Conservation (phyloP, 345 rosid genomes). For the Melaleuca alternifolia region DNA sequence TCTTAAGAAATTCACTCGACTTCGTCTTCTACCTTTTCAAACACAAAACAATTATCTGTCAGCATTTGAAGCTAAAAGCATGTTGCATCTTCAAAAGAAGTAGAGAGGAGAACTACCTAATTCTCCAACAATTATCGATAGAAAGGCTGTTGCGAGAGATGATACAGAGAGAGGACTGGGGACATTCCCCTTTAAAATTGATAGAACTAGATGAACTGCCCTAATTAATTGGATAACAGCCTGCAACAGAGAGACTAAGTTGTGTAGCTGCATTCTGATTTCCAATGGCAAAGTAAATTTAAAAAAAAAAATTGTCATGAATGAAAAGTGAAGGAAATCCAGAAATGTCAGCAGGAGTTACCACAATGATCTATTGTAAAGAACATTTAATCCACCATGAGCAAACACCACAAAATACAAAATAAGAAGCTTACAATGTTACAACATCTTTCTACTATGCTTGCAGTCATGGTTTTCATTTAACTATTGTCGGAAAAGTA, state of each 20-base stretch:
- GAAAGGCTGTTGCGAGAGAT: constrained; percentile 26
- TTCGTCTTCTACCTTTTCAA: constrained; percentile 39
- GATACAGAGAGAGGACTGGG: constrained; percentile 13
- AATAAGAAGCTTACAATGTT: background rate
- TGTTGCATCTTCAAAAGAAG: background rate
- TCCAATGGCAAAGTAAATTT: background rate
- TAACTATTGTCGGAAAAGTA: background rate
- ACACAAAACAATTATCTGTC: background rate
- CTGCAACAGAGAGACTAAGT: constrained; percentile 9
- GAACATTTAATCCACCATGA: background rate
- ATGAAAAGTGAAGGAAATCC: background rate
- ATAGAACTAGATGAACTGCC: constrained; percentile 9
- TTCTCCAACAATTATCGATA: constrained; percentile 45
- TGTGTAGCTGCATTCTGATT: background rate
- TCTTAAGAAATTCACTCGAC: constrained; percentile 33
- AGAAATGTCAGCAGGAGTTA: background rate
- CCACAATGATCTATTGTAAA: background rate
- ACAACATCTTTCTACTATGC: background rate
- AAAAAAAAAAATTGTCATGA: background rate
- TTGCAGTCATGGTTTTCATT: background rate
- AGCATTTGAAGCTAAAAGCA: background rate
- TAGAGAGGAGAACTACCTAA: constrained; percentile 22
- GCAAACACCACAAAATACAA: background rate
- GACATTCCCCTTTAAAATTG: constrained; percentile 1
- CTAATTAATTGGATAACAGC: constrained; percentile 24